Evolutionary conservation across 441 rosid genomes (phyloP).

Genomic region (Eruca vesicaria): DNA sequence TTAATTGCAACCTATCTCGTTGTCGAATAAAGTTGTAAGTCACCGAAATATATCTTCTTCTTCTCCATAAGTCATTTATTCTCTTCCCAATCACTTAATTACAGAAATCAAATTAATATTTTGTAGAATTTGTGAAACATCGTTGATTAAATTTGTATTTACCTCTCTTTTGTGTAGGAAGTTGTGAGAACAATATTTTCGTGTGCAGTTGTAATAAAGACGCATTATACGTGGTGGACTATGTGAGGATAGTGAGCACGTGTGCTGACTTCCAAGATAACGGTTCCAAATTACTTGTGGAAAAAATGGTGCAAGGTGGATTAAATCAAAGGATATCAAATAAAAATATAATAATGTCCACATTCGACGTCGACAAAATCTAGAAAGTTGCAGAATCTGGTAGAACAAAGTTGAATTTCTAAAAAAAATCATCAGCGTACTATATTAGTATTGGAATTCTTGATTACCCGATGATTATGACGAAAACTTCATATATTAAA

Average conservation of each 20-base stretch:
- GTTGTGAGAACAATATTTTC: not conserved
- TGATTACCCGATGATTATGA: too few relatives aligned
- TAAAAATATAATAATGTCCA: not conserved
- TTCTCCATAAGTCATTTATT: not conserved
- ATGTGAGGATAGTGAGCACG: slow-evolving; percentile 8
- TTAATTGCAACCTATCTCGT: slow-evolving; percentile 3
- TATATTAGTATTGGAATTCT: not conserved
- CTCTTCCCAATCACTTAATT: not conserved
- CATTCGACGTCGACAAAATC: not conserved
- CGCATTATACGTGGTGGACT: slow-evolving; percentile 1
- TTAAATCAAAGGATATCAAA: not conserved
- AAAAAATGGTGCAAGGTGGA: not conserved
- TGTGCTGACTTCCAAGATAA: slow-evolving; percentile 32
- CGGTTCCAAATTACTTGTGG: slow-evolving; percentile 4
- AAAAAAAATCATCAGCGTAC: slow-evolving; percentile 4
- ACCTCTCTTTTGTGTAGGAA: not conserved
- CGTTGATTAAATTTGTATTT: not conserved
- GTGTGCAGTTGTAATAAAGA: not conserved
- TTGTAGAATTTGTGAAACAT: not conserved
- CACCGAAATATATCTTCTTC: slow-evolving; percentile 4
- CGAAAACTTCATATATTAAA: too few relatives aligned
- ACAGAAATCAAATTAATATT: not conserved
- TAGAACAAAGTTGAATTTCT: not conserved
- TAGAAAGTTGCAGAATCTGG: not conserved
- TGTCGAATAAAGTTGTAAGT: slow-evolving; percentile 15